A percentile compares a stretch with the other conserved stretches of the same genome.
These are phyloP conservation scores for Leccinum pallidistipes DNA, from an alignment of 1,284 basidiomycete genomes.

Conservation along the genomic window DNA sequence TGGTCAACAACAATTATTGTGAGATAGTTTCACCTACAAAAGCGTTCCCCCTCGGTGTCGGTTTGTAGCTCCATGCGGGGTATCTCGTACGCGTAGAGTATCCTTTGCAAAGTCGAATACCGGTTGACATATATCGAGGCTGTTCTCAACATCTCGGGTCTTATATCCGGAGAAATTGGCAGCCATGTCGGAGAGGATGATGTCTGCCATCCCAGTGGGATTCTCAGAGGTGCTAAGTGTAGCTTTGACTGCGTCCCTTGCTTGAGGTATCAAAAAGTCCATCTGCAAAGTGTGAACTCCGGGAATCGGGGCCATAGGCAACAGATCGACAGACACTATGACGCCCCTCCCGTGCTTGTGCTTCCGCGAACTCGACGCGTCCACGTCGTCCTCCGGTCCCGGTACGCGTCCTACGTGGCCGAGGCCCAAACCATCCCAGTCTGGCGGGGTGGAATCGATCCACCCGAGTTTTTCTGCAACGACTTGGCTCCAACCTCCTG, in stretches of 20 bases:
- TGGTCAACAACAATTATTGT: not conserved
- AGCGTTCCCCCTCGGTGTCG: slow-evolving; percentile 54
- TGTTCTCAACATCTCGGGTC: slow-evolving; percentile 56
- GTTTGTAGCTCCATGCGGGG: slow-evolving; percentile 37
- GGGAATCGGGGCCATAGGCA: slow-evolving; percentile 63
- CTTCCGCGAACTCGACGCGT: slow-evolving; percentile 7
- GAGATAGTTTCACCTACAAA: slow-evolving; percentile 50
- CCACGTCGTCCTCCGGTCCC: not conserved
- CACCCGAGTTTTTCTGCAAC: slow-evolving; percentile 61
- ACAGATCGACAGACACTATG: slow-evolving; percentile 74
- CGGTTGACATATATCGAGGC: slow-evolving; percentile 61
- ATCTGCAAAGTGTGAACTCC: slow-evolving; percentile 71
- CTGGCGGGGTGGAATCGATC: slow-evolving; percentile 14
- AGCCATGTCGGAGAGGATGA: slow-evolving; percentile 80
- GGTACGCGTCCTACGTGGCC: not conserved
- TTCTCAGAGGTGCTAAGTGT: slow-evolving; percentile 42
- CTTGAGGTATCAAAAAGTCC: slow-evolving; percentile 69
- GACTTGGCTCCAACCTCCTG: slow-evolving; percentile 89
- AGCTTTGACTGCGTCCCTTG: slow-evolving; percentile 47
- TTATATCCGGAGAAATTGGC: slow-evolving; percentile 68
- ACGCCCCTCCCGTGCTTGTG: slow-evolving; percentile 43
- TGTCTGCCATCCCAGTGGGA: slow-evolving; percentile 55
- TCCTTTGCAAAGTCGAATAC: slow-evolving; percentile 60
- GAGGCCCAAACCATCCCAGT: slow-evolving; percentile 1
- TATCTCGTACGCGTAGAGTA: slow-evolving; percentile 50